A percentile compares a stretch with the other conserved stretches of the same genome.
These are phyloP conservation scores for Candida maris DNA, from an alignment of 805 yeast genomes.

Conservation along the genomic window DNA sequence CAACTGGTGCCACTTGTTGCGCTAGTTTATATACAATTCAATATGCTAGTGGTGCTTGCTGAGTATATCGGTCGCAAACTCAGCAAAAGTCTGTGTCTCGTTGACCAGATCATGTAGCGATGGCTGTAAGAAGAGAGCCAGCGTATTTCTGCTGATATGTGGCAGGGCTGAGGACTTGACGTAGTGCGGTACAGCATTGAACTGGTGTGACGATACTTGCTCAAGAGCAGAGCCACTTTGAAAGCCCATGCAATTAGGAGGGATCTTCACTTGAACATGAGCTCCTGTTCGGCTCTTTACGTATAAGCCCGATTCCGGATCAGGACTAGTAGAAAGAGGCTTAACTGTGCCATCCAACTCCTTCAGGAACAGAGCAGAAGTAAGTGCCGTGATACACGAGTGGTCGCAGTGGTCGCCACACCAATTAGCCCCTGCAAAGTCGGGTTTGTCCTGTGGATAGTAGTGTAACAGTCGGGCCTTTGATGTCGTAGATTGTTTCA, in stretches of 20 bases:
- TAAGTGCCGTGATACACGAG: conserved; percentile 55
- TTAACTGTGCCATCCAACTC: conserved; percentile 27
- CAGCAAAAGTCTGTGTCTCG: conserved; percentile 44
- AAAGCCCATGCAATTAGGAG: conserved; percentile 53
- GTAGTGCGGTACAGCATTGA: conserved; percentile 57
- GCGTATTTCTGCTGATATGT: conserved; percentile 45
- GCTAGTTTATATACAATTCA: too few relatives aligned
- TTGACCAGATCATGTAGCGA: conserved; percentile 47
- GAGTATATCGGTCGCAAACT: conserved; percentile 42
- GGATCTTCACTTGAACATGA: conserved; percentile 49
- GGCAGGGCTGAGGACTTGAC: conserved; percentile 42
- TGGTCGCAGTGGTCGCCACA: conserved; percentile 64
- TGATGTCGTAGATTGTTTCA: conserved; percentile 47
- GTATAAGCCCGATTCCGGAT: conserved; percentile 46
- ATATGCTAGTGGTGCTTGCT: conserved; percentile 33
- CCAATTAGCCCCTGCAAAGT: conserved; percentile 39
- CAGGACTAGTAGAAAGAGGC: conserved; percentile 36
- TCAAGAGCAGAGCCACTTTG: conserved; percentile 59
- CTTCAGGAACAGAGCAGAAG: conserved; percentile 49
- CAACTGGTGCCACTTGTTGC: too few relatives aligned
- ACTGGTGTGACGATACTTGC: conserved; percentile 43
- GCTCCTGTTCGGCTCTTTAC: conserved; percentile 44
- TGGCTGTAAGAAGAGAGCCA: conserved; percentile 64
- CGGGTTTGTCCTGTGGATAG: conserved; percentile 32
- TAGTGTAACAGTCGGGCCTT: conserved; percentile 58